These are phyloP conservation scores for Symbiodinium natans DNA, from an alignment of 73 alveolate genomes.

Conservation along the genomic window DNA sequence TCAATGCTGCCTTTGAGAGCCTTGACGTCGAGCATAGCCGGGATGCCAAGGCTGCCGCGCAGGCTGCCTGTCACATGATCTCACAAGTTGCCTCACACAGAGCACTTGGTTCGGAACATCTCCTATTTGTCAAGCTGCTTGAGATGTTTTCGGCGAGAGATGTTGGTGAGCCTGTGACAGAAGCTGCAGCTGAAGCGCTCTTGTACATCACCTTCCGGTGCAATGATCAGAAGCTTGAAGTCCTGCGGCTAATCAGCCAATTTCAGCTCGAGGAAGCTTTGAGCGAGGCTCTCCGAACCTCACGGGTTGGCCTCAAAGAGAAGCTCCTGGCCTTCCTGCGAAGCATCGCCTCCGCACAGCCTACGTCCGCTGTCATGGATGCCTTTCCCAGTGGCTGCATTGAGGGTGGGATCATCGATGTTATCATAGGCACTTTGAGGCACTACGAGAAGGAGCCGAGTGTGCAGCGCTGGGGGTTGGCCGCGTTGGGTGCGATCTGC, in stretches of 20 bases:
- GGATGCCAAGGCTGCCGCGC: conserved; percentile 15
- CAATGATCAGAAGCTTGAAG: conserved; percentile 15
- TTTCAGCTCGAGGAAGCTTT: neutral
- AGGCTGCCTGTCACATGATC: conserved; percentile 37
- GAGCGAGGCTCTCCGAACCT: neutral
- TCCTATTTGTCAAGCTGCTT: conserved; percentile 12
- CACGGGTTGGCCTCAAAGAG: neutral
- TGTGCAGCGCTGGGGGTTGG: conserved; percentile 90
- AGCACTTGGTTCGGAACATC: neutral
- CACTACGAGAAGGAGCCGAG: conserved; percentile 55
- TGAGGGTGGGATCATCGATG: conserved; percentile 58
- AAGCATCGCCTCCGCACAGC: conserved; percentile 23
- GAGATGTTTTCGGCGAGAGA: neutral
- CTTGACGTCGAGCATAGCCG: neutral
- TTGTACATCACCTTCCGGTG: conserved; percentile 67
- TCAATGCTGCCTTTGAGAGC: conserved; percentile 46
- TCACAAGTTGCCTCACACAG: conserved; percentile 41
- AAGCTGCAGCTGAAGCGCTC: conserved; percentile 81
- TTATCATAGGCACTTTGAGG: conserved; percentile 15
- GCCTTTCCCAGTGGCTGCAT: conserved; percentile 49
- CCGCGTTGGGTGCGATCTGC: conserved; percentile 77
- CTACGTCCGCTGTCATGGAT: conserved; percentile 37
- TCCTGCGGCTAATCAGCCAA: neutral
- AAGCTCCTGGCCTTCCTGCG: conserved; percentile 57
- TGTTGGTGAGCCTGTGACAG: conserved; percentile 11